These are phyloP conservation scores for Trichoderma orchidacearum DNA, from an alignment of 495 filamentous ascomycete genomes.

Conservation along the genomic window DNA sequence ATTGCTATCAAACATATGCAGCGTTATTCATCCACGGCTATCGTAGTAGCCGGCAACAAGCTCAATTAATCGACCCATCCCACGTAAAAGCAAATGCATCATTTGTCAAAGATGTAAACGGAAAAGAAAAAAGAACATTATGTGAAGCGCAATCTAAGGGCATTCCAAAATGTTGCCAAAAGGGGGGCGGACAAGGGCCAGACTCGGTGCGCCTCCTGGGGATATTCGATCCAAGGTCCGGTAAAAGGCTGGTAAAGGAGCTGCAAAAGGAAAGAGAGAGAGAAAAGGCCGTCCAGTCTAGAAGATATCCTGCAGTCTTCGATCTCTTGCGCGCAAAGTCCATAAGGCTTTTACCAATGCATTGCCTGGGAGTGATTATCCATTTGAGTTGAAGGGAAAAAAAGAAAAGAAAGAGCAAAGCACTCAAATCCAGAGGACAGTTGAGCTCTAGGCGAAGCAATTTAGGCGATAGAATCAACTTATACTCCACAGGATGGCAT, in stretches of 20 bases:
- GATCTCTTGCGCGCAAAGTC: background rate
- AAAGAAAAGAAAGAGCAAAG: background rate
- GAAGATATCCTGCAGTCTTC: background rate
- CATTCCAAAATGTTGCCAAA: background rate
- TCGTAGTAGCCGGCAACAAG: background rate
- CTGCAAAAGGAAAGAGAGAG: background rate
- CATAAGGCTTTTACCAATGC: background rate
- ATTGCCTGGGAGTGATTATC: background rate
- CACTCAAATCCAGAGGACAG: background rate
- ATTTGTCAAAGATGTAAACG: background rate
- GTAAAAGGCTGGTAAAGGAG: background rate
- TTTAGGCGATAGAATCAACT: background rate
- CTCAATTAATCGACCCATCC: background rate
- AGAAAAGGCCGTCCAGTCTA: background rate
- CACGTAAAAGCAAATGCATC: background rate
- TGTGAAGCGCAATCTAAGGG: background rate
- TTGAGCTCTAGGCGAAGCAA: background rate
- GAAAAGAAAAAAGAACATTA: background rate
- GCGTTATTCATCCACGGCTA: background rate
- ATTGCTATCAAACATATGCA: slow-evolving; percentile 1
- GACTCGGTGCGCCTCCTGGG: background rate
- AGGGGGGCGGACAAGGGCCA: background rate
- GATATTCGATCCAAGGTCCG: background rate
- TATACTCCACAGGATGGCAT: background rate
- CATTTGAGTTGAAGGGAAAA: no score